These are phyloP conservation scores for Colletotrichum sp. DNA, from an alignment of 2,329 filamentous ascomycete genomes.

Conservation along the genomic window DNA sequence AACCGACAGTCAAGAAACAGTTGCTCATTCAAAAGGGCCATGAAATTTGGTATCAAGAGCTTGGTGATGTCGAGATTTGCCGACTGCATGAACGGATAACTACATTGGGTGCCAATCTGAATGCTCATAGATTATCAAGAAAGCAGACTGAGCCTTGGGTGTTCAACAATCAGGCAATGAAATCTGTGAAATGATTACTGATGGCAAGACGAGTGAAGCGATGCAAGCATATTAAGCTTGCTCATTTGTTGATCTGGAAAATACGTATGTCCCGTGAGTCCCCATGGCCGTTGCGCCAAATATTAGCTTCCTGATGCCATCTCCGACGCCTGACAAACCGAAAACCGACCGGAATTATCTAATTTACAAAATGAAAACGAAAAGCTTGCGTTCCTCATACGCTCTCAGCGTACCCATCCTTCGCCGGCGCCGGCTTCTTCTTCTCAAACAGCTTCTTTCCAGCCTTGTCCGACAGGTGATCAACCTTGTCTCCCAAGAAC, in stretches of 20 bases:
- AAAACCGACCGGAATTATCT: neutral
- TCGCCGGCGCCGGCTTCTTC: constrained; percentile 27
- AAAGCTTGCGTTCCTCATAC: constrained; percentile 21
- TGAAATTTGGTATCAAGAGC: neutral
- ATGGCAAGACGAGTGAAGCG: neutral
- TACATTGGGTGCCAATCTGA: neutral
- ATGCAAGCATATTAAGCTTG: neutral
- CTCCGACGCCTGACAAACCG: neutral
- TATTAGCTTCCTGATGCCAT: neutral
- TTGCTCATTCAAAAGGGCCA: neutral
- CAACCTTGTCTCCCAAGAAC: constrained; percentile 44
- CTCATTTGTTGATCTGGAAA: neutral
- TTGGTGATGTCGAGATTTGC: neutral
- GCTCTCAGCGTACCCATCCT: constrained; percentile 32
- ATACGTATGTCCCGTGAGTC: neutral
- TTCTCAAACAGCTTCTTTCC: constrained; percentile 42
- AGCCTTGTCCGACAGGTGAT: constrained; percentile 40
- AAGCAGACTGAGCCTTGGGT: neutral
- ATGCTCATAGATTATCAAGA: neutral
- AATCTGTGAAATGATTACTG: no score
- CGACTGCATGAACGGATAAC: rapidly evolving
- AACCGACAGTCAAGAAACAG: neutral
- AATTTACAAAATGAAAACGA: neutral
- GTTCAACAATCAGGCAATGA: neutral
- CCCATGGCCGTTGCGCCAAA: neutral